These are phyloP conservation scores for Cardamine resedifolia DNA, from an alignment of 345 rosid genomes.

Conservation along the genomic window DNA sequence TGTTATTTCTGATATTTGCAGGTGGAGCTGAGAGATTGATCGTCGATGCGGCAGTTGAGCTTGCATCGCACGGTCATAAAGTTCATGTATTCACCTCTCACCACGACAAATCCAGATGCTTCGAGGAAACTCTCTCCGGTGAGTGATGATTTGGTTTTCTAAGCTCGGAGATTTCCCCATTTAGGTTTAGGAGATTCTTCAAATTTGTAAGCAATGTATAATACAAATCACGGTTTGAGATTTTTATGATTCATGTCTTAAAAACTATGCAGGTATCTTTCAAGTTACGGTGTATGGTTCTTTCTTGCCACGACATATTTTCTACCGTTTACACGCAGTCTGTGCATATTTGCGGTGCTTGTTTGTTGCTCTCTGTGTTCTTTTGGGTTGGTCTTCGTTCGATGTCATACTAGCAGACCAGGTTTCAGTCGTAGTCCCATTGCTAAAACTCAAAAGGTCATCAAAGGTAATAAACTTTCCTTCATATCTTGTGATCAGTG, in stretches of 20 bases:
- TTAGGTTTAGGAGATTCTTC: background rate
- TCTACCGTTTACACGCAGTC: constrained; percentile 79
- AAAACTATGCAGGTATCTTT: constrained; percentile 57
- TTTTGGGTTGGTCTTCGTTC: constrained; percentile 72
- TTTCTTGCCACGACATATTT: constrained; percentile 77
- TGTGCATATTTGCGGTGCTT: constrained; percentile 87
- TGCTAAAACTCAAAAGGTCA: constrained; percentile 66
- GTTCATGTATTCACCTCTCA: constrained; percentile 90
- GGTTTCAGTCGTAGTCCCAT: constrained; percentile 81
- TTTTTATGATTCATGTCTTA: background rate
- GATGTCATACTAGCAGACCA: constrained; percentile 80
- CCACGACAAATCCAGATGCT: constrained; percentile 78
- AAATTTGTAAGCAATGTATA: background rate
- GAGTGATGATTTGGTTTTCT: constrained; percentile 15
- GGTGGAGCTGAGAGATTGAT: constrained; percentile 97
- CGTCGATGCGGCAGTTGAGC: constrained; percentile 93
- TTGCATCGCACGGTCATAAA: constrained; percentile 69
- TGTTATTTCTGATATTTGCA: constrained; percentile 26
- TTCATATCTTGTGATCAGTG: background rate
- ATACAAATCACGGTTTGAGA: background rate
- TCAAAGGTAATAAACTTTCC: constrained; percentile 55
- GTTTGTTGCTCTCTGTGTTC: constrained; percentile 71
- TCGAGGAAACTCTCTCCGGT: constrained; percentile 91
- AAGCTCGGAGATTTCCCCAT: background rate
- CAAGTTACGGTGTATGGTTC: constrained; percentile 78